Base-by-base conservation (phyloP, 148 eudicot species). In the Camellia granthamiana region DNA sequence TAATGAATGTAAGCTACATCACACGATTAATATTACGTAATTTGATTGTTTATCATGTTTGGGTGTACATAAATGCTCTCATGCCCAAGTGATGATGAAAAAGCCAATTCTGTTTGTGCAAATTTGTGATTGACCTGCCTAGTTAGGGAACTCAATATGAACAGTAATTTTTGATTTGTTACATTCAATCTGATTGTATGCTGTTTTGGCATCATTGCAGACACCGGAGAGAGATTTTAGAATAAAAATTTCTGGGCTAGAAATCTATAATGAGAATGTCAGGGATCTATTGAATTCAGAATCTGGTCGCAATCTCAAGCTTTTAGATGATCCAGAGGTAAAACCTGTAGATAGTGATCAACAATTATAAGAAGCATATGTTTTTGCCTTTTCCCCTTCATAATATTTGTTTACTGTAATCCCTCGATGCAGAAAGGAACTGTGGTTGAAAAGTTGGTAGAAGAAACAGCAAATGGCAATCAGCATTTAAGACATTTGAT, bases 261-360 rank as follows among this genome's bases (percentile, higher is more conserved):
- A 96, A 83, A 96, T 96, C 83, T 96, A 96, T 78, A 96, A 96
- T 81, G 99, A 96, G 78, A 92, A 90, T 83, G 97, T 96, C 79
- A 89, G 93, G 76, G 99, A 96, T 84, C 87, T 96, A 42, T 77
- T 96, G 74, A 92, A 92, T 86, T 86, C 93, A 4, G 98, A 96
- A 80, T 92, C 94, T 73, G 97, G 95, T 30, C 91, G 92, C n/a
- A 90, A 76, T 82, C 95, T 96, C 72, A 96, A 90, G 88, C 95
- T 96, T 61, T 80, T 94, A 74, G 99, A 96, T 86, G 99, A 96
- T 87, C 97, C 98, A 30, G 99, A 94, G 88, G 99, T 92, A 86
- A 82, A 76, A 12, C 68, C 56, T 69, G 46, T 46, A 19, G 47
- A 21, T 49, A 21, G 0, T 15, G 9, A 51, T 78, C 19, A 2